phyloP scores from a whole-genome alignment of 345 rosid genomes.

The Eucalyptus curtisii region DNA sequence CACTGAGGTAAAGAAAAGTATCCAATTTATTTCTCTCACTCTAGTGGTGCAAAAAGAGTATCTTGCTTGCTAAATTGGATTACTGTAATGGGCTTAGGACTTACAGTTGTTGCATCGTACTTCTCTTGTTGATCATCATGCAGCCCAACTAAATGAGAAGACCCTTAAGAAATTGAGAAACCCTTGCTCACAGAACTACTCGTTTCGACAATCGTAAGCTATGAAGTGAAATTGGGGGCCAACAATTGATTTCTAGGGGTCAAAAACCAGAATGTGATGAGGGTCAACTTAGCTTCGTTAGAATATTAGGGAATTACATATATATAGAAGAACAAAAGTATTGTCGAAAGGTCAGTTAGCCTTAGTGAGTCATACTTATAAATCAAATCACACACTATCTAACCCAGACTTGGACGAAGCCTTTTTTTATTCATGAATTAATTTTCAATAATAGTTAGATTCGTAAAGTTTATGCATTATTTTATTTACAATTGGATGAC shows the following conservation, averaged over 20 bases:
- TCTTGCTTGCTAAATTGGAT: background rate
- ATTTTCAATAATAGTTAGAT: background rate
- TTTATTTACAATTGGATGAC: background rate
- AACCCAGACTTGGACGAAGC: background rate
- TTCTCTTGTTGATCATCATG: background rate
- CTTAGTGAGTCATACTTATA: no score
- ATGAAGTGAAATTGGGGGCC: background rate
- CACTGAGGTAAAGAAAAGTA: background rate
- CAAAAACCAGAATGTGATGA: background rate
- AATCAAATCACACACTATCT: background rate
- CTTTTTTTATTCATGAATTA: background rate
- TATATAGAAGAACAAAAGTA: background rate
- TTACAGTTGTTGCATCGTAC: background rate
- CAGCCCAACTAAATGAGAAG: background rate
- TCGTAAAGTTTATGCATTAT: background rate
- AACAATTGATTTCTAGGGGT: background rate
- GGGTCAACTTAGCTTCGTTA: background rate
- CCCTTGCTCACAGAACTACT: background rate
- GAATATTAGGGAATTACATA: background rate
- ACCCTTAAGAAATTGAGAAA: background rate
- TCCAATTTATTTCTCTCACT: background rate
- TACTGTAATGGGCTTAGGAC: background rate
- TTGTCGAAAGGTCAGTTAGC: background rate
- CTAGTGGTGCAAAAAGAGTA: background rate
- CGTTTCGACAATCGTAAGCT: background rate